These are phyloP conservation scores for Kurtzmaniella quercitrusa DNA, from an alignment of 1,139 yeast genomes.

Conservation along the genomic window DNA sequence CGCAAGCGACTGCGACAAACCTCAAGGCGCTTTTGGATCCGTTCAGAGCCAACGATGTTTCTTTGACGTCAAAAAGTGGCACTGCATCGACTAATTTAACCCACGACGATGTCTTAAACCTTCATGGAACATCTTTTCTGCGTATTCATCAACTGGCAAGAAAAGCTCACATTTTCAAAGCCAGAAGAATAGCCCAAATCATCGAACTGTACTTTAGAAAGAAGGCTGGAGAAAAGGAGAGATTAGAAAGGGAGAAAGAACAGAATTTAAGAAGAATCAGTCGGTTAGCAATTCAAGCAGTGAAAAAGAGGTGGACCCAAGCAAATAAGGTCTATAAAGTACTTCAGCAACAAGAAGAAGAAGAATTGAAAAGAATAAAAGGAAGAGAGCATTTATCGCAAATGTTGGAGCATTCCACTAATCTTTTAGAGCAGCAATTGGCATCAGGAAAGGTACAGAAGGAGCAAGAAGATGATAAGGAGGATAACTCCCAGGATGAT, in stretches of 20 bases:
- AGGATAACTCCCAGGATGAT: conserved; percentile 4
- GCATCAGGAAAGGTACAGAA: conserved; percentile 24
- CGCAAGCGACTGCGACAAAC: conserved; percentile 30
- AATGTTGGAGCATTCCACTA: conserved; percentile 89
- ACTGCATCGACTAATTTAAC: conserved; percentile 46
- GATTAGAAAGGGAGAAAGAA: conserved; percentile 67
- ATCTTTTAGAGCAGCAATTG: conserved; percentile 80
- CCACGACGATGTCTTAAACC: conserved; percentile 66
- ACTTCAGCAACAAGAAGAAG: conserved; percentile 52
- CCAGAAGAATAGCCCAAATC: conserved; percentile 74
- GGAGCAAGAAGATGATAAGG: conserved; percentile 15
- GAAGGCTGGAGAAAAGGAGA: conserved; percentile 83
- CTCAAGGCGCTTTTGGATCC: conserved; percentile 41
- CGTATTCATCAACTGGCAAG: conserved; percentile 67
- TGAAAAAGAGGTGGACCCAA: conserved; percentile 83
- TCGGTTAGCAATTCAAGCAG: conserved; percentile 75
- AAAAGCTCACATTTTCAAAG: conserved; percentile 60
- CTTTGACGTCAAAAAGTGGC: conserved; percentile 31
- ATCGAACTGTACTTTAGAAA: conserved; percentile 84
- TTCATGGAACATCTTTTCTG: conserved; percentile 74
- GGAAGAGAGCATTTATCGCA: conserved; percentile 87
- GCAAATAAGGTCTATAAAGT: conserved; percentile 78
- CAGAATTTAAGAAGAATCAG: conserved; percentile 66
- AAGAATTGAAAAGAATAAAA: conserved; percentile 64
- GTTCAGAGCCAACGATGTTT: conserved; percentile 30